These are phyloP conservation scores for Nyctanthes arbortristis DNA, from an alignment of 257 asterid genomes.

Conservation along the genomic window DNA sequence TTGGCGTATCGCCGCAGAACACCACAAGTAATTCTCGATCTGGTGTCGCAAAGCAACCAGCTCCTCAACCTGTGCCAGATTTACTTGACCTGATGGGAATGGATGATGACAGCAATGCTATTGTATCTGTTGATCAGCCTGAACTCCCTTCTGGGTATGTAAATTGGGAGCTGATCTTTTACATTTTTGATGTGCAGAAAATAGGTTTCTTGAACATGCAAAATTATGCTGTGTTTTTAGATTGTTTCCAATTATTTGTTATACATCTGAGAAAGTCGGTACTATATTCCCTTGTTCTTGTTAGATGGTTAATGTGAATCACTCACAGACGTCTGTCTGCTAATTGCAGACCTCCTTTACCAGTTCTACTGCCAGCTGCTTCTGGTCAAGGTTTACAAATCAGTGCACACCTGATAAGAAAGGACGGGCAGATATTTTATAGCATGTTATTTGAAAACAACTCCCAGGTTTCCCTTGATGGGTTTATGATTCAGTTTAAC, in stretches of 20 bases:
- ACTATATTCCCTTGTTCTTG: constrained; percentile 25
- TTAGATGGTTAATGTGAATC: constrained; percentile 7
- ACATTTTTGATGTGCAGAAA: too few relatives aligned
- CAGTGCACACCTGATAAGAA: constrained; percentile 81
- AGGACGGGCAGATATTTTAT: constrained; percentile 88
- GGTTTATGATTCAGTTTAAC: constrained; percentile 98
- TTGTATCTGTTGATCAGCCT: constrained; percentile 71
- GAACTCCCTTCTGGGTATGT: constrained; percentile 60
- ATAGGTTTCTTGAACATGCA: too few relatives aligned
- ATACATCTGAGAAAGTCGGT: background rate
- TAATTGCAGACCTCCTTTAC: constrained; percentile 80
- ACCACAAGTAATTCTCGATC: too few relatives aligned
- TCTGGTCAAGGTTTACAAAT: constrained; percentile 95
- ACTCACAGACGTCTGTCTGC: constrained; percentile 15
- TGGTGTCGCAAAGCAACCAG: too few relatives aligned
- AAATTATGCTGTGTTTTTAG: background rate
- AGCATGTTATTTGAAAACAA: constrained; percentile 91
- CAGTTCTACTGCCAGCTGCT: constrained; percentile 72
- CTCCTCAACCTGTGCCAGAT: constrained; percentile 80
- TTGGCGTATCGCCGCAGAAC: constrained; percentile 65
- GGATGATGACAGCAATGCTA: constrained; percentile 67
- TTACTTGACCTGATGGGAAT: constrained; percentile 90
- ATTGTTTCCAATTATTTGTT: background rate
- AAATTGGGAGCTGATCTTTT: constrained; percentile 7
- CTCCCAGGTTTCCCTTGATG: constrained; percentile 78